phyloP scores from a whole-genome alignment of 768 basidiomycete species.

The Suillus plorans region DNA sequence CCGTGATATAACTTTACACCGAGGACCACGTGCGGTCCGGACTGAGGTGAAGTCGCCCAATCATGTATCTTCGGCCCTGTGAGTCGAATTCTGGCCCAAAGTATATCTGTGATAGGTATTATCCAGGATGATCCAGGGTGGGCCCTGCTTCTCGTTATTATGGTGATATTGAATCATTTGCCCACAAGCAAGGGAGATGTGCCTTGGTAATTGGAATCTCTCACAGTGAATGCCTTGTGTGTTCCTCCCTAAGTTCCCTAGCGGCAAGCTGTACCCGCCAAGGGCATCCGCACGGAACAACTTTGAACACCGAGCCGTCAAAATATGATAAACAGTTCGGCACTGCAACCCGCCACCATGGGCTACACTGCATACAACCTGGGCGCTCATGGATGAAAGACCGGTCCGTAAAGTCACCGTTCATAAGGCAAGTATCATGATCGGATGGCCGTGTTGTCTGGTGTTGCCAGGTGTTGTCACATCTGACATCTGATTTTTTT shows the following conservation, averaged over 20 bases:
- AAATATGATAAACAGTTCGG: not conserved
- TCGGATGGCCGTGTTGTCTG: not conserved
- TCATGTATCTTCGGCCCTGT: not conserved
- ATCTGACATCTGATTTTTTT: not conserved
- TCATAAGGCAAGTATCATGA: not conserved
- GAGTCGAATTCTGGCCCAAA: not conserved
- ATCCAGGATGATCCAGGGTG: not conserved
- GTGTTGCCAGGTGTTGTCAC: not conserved
- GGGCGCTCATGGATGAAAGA: not conserved
- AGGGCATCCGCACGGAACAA: not conserved
- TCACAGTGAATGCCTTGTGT: not conserved
- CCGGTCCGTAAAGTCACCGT: slow-evolving; percentile 1
- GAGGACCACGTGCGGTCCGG: not conserved
- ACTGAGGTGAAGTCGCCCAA: not conserved
- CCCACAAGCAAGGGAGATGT: not conserved
- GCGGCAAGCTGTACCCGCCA: slow-evolving; percentile 1
- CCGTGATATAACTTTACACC: not conserved
- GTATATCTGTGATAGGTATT: not conserved
- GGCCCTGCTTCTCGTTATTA: not conserved
- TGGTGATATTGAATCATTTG: not conserved
- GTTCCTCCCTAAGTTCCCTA: not conserved
- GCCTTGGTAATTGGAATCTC: not conserved
- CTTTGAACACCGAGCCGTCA: not conserved
- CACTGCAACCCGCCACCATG: not conserved
- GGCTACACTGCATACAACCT: not conserved